A percentile compares a stretch with the other conserved stretches of the same genome.
Conservation (phyloP, 495 filamentous ascomycete species). For the Trichoderma orchidacearum region DNA sequence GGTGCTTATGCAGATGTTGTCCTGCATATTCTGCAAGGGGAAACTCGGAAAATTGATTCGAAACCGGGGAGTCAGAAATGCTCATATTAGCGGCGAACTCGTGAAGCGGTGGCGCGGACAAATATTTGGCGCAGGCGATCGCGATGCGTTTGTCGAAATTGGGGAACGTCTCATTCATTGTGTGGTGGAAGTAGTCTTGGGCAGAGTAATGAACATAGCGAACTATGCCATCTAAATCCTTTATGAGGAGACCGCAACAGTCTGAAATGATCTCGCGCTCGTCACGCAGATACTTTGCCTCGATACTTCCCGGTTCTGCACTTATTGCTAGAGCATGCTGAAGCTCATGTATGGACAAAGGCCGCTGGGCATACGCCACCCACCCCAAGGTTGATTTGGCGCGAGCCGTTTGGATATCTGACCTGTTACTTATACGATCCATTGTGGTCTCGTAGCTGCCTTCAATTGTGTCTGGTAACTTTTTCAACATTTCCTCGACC, state of each 20-base stretch:
- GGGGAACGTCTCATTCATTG: neutral
- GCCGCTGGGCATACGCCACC: neutral
- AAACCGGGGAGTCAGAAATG: neutral
- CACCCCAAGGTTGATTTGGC: neutral
- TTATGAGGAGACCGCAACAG: neutral
- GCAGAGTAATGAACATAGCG: neutral
- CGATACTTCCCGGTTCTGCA: neutral
- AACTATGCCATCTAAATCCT: neutral
- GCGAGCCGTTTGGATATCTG: neutral
- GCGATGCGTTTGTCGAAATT: neutral
- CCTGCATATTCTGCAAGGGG: neutral
- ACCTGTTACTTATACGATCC: neutral
- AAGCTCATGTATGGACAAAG: neutral
- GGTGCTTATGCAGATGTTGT: neutral
- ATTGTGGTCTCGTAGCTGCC: neutral
- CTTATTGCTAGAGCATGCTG: neutral
- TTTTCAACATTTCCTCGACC: neutral
- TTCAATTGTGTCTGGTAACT: neutral
- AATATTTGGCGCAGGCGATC: neutral
- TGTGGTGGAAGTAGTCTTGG: neutral
- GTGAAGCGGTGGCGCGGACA: neutral
- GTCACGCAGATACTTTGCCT: neutral
- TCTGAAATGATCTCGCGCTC: neutral
- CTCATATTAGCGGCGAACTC: neutral
- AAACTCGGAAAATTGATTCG: neutral